Evolutionary conservation across 768 basidiomycete species (phyloP).

Genomic region (Serendipita sp.): DNA sequence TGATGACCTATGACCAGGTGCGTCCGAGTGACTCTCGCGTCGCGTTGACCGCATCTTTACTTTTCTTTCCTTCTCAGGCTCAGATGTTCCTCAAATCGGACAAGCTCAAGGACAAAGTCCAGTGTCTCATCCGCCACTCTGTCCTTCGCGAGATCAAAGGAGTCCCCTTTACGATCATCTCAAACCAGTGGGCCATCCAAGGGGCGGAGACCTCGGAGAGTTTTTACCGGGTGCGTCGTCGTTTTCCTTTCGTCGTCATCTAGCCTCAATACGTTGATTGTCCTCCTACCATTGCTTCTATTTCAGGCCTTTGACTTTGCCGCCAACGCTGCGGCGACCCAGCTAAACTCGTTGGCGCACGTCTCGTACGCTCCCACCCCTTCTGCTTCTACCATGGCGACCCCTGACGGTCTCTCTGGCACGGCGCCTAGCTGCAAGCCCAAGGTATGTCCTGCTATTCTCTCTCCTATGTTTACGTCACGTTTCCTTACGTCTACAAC

Average conservation of each 20-base stretch:
- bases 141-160: slow-evolving; percentile 55
- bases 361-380: not conserved
- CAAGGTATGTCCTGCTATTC: not conserved
- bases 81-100: slow-evolving; percentile 47
- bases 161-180: slow-evolving; percentile 66
- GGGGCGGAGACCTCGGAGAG: slow-evolving; percentile 61
- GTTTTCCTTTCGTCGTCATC: not conserved
- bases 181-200: slow-evolving; percentile 61
- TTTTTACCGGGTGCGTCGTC: slow-evolving; percentile 40
- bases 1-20: slow-evolving; percentile 50
- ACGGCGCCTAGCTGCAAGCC: slow-evolving; percentile 4
- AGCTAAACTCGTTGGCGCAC: not conserved
- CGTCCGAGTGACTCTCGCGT: slow-evolving; percentile 16
- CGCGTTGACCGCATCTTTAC: not conserved
- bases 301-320: slow-evolving; percentile 1
- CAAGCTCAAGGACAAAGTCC: slow-evolving; percentile 49
- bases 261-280: not conserved
- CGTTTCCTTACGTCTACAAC: not conserved
- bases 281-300: no score
- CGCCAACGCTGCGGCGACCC: not conserved
- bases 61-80: slow-evolving; percentile 32
- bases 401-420: not conserved
- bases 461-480: not conserved
- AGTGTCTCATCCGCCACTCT: slow-evolving; percentile 44
- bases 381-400: not conserved